Percentiles rank a stretch among this genome's conserved stretches.
Conservation (phyloP, 202 grass and related monocot genomes). For the Zizania palustris region DNA sequence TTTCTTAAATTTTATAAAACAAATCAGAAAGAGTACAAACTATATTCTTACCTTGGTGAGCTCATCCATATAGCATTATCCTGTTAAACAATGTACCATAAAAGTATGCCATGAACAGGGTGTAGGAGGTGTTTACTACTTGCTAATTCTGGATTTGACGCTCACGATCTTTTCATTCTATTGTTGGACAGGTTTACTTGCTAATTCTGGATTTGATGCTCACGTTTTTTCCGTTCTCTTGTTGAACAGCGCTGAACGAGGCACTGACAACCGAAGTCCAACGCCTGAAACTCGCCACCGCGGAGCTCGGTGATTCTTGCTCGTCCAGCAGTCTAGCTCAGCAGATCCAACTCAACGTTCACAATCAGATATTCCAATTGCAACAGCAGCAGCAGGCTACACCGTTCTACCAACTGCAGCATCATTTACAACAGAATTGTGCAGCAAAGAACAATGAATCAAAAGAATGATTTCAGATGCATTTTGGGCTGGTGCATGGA, state of each 20-base stretch:
- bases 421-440: conserved; percentile 63
- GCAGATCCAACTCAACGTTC: conserved; percentile 58
- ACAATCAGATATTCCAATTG: conserved; percentile 67
- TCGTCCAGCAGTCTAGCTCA: conserved; percentile 63
- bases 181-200: conserved; percentile 40
- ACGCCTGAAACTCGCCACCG: conserved; percentile 65
- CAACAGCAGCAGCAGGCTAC: conserved; percentile 60
- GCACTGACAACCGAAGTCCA: conserved; percentile 82
- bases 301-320: conserved; percentile 64
- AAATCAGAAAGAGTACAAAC: neutral
- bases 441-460: conserved; percentile 47
- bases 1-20: too few relatives aligned
- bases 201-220: neutral
- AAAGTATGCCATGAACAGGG: neutral
- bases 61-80: neutral
- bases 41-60: neutral
- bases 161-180: neutral
- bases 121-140: neutral
- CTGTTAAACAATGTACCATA: neutral
- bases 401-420: conserved; percentile 70
- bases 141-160: neutral
- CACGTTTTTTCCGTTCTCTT: neutral
- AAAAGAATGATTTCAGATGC: conserved; percentile 45
- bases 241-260: conserved; percentile 79
- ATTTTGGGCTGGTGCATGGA: neutral